phyloP scores from a whole-genome alignment of 2,329 filamentous ascomycete genomes.

The Phoma herbarum region DNA sequence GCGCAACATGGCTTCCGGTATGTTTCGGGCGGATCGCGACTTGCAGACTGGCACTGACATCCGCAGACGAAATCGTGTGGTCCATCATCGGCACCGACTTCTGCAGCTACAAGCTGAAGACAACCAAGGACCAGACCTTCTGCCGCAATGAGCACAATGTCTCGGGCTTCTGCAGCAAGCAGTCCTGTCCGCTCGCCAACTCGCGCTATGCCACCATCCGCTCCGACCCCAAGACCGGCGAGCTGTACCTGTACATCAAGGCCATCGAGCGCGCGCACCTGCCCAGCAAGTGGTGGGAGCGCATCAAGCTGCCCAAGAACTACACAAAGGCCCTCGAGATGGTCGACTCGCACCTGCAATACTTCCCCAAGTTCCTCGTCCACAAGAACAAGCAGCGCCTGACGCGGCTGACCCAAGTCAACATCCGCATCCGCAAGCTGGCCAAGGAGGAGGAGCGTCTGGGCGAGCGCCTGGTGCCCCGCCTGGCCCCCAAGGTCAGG shows the following conservation, averaged over 20 bases:
- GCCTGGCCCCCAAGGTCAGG: constrained; percentile 87
- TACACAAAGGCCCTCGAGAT: constrained; percentile 89
- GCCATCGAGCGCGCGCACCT: constrained; percentile 73
- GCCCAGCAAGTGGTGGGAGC: constrained; percentile 93
- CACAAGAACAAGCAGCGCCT: constrained; percentile 98
- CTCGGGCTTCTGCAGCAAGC: constrained; percentile 40
- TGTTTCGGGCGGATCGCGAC: neutral
- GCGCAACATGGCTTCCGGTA: constrained; percentile 40
- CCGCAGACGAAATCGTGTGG: constrained; percentile 90
- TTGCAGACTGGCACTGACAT: constrained; percentile 4
- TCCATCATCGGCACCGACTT: constrained; percentile 95
- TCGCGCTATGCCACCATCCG: constrained; percentile 92
- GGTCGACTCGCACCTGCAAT: constrained; percentile 69
- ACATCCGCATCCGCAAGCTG: constrained; percentile 77
- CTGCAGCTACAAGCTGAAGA: constrained; percentile 93
- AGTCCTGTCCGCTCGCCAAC: constrained; percentile 91
- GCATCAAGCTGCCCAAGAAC: constrained; percentile 87
- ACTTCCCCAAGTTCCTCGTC: constrained; percentile 92
- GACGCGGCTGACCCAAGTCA: constrained; percentile 90
- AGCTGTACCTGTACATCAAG: constrained; percentile 96
- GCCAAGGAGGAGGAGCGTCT: constrained; percentile 89
- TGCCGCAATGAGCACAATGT: constrained; percentile 85
- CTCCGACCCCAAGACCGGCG: constrained; percentile 79
- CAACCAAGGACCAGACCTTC: constrained; percentile 74
- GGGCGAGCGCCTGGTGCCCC: constrained; percentile 87